Evolutionary conservation across 2,329 filamentous ascomycete genomes (phyloP).

Genomic region (Aspergillus uvarum): DNA sequence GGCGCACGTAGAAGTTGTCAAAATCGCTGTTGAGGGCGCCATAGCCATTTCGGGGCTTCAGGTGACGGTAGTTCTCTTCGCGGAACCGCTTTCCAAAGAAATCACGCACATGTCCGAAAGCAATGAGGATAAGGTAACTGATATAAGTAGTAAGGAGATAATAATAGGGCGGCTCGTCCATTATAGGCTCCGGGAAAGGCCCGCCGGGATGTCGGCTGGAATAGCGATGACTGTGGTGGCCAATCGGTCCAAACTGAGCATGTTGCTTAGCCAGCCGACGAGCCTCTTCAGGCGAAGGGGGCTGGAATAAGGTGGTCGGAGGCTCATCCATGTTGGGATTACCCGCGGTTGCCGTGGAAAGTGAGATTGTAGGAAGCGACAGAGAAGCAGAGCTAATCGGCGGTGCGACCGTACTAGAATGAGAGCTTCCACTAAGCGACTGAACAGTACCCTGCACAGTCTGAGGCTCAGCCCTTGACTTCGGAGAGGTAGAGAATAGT

Average conservation of each 20-base stretch:
- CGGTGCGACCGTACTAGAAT: slow-evolving; percentile 51
- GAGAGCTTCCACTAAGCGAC: slow-evolving; percentile 59
- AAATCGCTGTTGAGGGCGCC: slow-evolving; percentile 97
- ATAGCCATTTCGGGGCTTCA: slow-evolving; percentile 83
- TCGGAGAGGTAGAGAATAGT: slow-evolving; percentile 79
- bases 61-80: slow-evolving; percentile 78
- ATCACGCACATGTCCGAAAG: slow-evolving; percentile 91
- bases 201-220: slow-evolving; percentile 82
- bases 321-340: slow-evolving; percentile 71
- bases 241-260: slow-evolving; percentile 86
- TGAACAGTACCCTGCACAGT: slow-evolving; percentile 61
- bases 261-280: slow-evolving; percentile 74
- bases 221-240: slow-evolving; percentile 79
- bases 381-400: slow-evolving; percentile 70
- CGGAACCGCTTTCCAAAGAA: slow-evolving; percentile 97
- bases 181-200: slow-evolving; percentile 76
- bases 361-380: slow-evolving; percentile 83
- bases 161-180: slow-evolving; percentile 96
- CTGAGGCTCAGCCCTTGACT: slow-evolving; percentile 63
- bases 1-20: slow-evolving; percentile 94
- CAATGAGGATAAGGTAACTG: slow-evolving; percentile 93
- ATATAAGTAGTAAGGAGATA: slow-evolving; percentile 97
- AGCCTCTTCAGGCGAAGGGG: slow-evolving; percentile 79
- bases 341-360: slow-evolving; percentile 80
- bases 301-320: slow-evolving; percentile 80